Evolutionary conservation across 176 grass and related monocot species (phyloP).

Genomic region (Phoenix roebelenii): DNA sequence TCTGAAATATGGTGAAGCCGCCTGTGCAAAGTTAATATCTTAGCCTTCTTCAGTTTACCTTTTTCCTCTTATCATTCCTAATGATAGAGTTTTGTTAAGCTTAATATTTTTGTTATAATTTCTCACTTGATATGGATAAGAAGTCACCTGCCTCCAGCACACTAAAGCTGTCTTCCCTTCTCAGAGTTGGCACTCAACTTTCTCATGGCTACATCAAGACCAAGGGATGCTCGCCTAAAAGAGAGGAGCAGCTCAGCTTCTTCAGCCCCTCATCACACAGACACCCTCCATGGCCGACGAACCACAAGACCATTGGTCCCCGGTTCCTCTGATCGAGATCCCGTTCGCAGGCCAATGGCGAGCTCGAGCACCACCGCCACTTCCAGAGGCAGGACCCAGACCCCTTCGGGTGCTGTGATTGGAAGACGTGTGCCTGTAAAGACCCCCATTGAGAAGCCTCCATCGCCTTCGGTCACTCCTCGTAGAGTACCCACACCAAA

Average conservation of each 20-base stretch:
- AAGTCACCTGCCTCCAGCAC: no score
- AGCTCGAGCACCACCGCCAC: not conserved
- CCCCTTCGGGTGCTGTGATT: not conserved
- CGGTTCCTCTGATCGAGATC: not conserved
- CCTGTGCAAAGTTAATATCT: no score
- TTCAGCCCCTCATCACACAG: not conserved
- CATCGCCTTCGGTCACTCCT: not conserved
- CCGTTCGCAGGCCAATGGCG: not conserved
- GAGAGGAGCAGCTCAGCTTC: not conserved
- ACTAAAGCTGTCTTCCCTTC: no score
- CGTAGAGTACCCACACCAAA: not conserved
- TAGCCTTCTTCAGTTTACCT: no score
- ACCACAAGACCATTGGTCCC: not conserved
- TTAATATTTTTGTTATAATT: no score
- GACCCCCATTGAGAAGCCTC: not conserved
- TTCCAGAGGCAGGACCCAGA: not conserved
- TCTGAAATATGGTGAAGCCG: no score
- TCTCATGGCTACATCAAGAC: slow-evolving; percentile 7
- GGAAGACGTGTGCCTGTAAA: not conserved
- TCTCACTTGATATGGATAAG: no score
- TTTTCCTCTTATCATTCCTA: no score
- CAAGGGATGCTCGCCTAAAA: not conserved
- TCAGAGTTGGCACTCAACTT: not conserved
- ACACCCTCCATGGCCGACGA: not conserved
- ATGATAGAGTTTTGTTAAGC: no score